phyloP scores from a whole-genome alignment of 805 yeast species.

The Candida bentonensis region DNA sequence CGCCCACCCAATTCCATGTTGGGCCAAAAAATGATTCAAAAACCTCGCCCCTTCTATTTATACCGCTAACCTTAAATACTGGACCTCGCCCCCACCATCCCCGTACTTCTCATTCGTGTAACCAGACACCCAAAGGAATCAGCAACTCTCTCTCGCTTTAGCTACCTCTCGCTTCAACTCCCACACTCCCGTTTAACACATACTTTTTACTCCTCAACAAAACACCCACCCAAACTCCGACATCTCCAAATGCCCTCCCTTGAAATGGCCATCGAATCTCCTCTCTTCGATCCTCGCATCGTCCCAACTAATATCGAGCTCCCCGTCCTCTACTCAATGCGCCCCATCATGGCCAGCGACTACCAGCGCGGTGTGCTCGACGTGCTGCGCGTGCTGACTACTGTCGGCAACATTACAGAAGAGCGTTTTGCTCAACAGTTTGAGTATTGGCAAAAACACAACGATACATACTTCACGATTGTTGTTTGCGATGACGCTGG shows the following conservation, averaged over 20 bases:
- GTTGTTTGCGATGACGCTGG: constrained; percentile 47
- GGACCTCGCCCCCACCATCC: too few relatives aligned
- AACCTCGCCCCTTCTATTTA: too few relatives aligned
- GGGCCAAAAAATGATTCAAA: too few relatives aligned
- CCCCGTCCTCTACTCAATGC: constrained; percentile 57
- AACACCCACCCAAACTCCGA: neutral
- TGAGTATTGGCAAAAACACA: constrained; percentile 40
- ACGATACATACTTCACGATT: constrained; percentile 46
- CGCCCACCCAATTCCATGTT: too few relatives aligned
- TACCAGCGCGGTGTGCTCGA: constrained; percentile 46
- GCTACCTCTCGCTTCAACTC: too few relatives aligned
- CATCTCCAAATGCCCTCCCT: constrained; percentile 1
- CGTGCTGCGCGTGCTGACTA: constrained; percentile 56
- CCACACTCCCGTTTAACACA: too few relatives aligned
- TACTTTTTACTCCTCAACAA: too few relatives aligned
- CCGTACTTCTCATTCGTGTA: too few relatives aligned
- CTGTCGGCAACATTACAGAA: constrained; percentile 59
- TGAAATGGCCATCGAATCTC: constrained; percentile 4
- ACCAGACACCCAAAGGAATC: too few relatives aligned
- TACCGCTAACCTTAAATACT: too few relatives aligned
- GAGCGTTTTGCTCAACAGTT: constrained; percentile 37
- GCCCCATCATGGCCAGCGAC: constrained; percentile 45
- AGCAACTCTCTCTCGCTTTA: too few relatives aligned
- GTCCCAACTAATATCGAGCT: constrained; percentile 17
- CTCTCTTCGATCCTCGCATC: constrained; percentile 13